phyloP scores from a whole-genome alignment of 1,284 basidiomycete species.

The Somion occarium region DNA sequence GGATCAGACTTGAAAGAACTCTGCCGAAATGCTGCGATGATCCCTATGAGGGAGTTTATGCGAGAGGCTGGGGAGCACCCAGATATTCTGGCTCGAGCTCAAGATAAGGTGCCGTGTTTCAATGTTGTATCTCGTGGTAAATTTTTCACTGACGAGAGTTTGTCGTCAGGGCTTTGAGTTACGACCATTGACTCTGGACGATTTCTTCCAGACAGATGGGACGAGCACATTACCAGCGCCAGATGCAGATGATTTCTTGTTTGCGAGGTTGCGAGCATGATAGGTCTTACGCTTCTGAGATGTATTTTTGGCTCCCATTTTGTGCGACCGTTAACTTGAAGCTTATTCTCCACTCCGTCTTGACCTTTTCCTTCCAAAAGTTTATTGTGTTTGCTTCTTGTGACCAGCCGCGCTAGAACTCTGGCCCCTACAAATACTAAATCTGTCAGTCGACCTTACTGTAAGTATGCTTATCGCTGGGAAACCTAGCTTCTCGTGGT shows the following conservation, averaged over 20 bases:
- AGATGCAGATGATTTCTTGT: constrained; percentile 5
- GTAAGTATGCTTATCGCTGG: too few relatives aligned
- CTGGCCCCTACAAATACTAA: too few relatives aligned
- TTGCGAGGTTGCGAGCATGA: constrained; percentile 2
- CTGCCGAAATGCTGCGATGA: constrained; percentile 92
- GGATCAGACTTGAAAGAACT: constrained; percentile 93
- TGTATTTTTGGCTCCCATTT: too few relatives aligned
- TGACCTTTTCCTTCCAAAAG: too few relatives aligned
- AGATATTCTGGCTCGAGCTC: constrained; percentile 46
- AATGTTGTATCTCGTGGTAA: not conserved
- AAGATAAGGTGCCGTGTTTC: constrained; percentile 44
- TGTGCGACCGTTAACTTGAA: too few relatives aligned
- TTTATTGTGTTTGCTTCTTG: too few relatives aligned
- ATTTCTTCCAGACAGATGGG: constrained; percentile 67
- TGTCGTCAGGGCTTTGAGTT: constrained; percentile 63
- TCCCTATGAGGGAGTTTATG: constrained; percentile 87
- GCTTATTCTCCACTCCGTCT: too few relatives aligned
- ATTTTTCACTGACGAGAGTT: not conserved
- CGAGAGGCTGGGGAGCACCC: constrained; percentile 51
- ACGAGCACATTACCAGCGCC: constrained; percentile 19
- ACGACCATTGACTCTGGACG: constrained; percentile 62
- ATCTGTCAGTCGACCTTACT: too few relatives aligned
- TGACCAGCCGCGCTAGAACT: too few relatives aligned
- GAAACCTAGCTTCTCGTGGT: too few relatives aligned
- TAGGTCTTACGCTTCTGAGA: too few relatives aligned